Evolutionary conservation across 2,329 filamentous ascomycete species (phyloP).

Genomic region (Boeremia lycopersici): DNA sequence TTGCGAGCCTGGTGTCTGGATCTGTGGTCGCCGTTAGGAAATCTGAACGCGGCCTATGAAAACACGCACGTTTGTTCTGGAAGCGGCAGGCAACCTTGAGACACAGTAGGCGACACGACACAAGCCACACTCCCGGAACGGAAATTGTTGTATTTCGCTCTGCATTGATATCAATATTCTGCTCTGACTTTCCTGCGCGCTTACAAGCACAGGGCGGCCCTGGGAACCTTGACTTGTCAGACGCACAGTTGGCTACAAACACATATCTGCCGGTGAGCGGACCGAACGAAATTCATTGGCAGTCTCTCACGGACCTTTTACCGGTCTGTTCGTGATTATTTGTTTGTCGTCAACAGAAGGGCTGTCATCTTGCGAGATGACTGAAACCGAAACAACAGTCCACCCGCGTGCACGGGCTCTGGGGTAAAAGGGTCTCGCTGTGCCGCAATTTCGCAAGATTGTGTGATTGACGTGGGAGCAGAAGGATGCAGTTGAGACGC

Average conservation of each 20-base stretch:
- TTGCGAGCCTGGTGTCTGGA: conserved; percentile 8
- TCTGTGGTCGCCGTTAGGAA: neutral
- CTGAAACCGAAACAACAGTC: conserved; percentile 2
- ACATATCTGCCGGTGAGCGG: too few species aligned
- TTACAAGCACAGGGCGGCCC: conserved; percentile 2
- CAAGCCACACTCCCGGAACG: neutral
- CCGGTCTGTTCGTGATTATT: too few species aligned
- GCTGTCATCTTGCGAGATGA: conserved; percentile 5
- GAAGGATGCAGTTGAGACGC: conserved; percentile 8
- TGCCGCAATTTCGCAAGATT: conserved; percentile 13
- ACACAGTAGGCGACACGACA: neutral
- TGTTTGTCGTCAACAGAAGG: neutral
- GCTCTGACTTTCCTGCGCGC: conserved; percentile 1
- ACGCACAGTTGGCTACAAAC: too few species aligned
- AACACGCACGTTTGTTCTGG: too few species aligned
- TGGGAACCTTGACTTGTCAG: neutral
- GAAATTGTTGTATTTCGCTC: neutral
- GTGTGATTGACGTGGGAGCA: neutral
- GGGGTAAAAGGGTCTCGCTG: conserved; percentile 9
- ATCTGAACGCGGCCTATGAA: neutral
- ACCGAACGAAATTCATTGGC: too few species aligned
- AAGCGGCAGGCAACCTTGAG: too few species aligned
- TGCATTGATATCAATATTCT: neutral
- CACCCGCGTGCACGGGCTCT: conserved; percentile 10
- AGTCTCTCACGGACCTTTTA: too few species aligned